Conservation (phyloP, 805 yeast genomes). For the Candida railenensis region DNA sequence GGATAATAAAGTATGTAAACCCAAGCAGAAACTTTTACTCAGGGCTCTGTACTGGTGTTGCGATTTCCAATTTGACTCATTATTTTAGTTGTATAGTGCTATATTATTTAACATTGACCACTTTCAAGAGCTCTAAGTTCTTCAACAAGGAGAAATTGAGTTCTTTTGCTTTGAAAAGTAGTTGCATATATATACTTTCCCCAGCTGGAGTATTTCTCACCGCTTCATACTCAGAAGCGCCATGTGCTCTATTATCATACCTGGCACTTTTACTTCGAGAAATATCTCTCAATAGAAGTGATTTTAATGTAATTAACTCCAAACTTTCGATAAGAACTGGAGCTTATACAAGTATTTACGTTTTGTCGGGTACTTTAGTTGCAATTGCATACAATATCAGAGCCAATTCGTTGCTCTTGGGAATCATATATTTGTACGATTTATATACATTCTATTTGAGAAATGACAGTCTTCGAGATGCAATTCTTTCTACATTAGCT, state of each 20-base stretch:
- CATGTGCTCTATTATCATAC: slow-evolving; percentile 61
- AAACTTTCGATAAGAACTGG: slow-evolving; percentile 19
- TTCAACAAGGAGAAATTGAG: slow-evolving; percentile 18
- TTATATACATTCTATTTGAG: slow-evolving; percentile 23
- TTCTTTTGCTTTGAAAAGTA: slow-evolving; percentile 26
- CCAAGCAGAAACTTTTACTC: slow-evolving; percentile 37
- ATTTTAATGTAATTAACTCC: slow-evolving; percentile 12
- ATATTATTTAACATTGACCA: slow-evolving; percentile 45
- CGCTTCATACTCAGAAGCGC: slow-evolving; percentile 74
- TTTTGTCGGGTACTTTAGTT: slow-evolving; percentile 54
- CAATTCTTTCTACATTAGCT: slow-evolving; percentile 40
- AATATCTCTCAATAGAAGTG: slow-evolving; percentile 20
- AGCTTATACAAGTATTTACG: slow-evolving; percentile 20
- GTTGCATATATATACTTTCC: slow-evolving; percentile 54
- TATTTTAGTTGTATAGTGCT: slow-evolving; percentile 47
- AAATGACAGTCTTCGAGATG: slow-evolving; percentile 12
- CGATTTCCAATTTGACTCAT: slow-evolving; percentile 54
- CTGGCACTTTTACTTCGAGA: slow-evolving; percentile 55
- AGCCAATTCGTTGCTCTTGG: slow-evolving; percentile 75
- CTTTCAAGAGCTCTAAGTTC: slow-evolving; percentile 21
- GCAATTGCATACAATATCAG: slow-evolving; percentile 62
- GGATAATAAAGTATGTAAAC: slow-evolving; percentile 34
- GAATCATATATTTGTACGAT: slow-evolving; percentile 64
- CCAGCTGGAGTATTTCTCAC: slow-evolving; percentile 82
- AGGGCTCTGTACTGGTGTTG: slow-evolving; percentile 46